Evolutionary conservation across 164 flowering plant genomes (phyloP).

Genomic region (Buxus sempervirens): DNA sequence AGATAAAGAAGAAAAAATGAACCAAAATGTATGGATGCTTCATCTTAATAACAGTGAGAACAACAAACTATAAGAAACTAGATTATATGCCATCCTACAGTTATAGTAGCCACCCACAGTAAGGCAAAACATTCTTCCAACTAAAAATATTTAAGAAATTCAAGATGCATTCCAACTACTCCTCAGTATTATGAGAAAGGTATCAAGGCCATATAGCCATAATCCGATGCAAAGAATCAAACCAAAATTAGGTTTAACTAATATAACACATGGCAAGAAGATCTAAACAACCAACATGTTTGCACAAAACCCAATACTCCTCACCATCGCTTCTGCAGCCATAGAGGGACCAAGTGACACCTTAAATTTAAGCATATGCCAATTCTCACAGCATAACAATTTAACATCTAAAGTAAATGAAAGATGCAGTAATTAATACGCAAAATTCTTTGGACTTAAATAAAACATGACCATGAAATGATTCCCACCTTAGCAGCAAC

Average conservation of each 20-base stretch:
- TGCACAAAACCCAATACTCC: too few species aligned
- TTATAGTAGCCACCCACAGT: neutral
- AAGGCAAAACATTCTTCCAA: neutral
- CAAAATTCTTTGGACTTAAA: neutral
- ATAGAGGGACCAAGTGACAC: too few species aligned
- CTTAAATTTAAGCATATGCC: neutral
- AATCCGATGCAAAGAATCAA: neutral
- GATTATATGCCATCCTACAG: neutral
- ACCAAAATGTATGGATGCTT: neutral
- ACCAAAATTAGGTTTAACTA: neutral
- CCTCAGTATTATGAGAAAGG: neutral
- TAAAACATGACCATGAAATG: neutral
- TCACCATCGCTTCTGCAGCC: too few species aligned
- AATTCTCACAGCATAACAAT: neutral
- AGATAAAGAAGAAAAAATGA: neutral
- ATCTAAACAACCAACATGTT: too few species aligned
- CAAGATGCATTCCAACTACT: neutral
- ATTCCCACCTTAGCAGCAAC: slow-evolving; percentile 69
- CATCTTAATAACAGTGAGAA: neutral
- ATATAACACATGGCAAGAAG: neutral
- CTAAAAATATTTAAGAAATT: neutral
- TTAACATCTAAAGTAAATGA: neutral
- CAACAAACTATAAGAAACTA: neutral
- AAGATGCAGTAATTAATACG: neutral
- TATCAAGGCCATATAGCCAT: too few species aligned